phyloP scores from a whole-genome alignment of 345 rosid species.

The Orychophragmus violaceus region DNA sequence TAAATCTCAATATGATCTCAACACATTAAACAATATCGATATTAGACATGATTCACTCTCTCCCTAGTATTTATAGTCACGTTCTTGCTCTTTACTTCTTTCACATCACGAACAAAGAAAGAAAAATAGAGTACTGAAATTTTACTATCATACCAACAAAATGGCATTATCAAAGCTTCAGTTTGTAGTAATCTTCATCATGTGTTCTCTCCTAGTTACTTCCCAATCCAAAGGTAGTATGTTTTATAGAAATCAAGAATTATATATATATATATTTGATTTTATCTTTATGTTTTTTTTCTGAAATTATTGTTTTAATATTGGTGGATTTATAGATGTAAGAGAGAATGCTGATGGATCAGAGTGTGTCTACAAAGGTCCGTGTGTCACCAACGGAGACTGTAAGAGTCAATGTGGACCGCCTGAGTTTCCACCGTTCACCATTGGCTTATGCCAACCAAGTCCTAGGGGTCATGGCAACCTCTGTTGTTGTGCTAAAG shows the following conservation, averaged over 20 bases:
- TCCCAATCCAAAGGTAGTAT: conserved; percentile 6
- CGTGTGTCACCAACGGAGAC: too few species aligned
- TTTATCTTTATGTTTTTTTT: neutral
- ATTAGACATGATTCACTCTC: neutral
- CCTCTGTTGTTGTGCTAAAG: too few species aligned
- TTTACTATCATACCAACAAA: neutral
- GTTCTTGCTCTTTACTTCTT: neutral
- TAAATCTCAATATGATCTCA: neutral
- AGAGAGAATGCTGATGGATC: too few species aligned
- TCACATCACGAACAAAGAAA: neutral
- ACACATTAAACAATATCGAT: neutral
- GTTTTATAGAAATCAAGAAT: neutral
- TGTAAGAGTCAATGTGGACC: too few species aligned
- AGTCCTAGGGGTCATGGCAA: too few species aligned
- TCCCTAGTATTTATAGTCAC: neutral
- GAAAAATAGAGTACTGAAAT: neutral
- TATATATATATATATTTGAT: neutral
- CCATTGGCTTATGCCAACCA: too few species aligned
- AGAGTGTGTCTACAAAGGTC: too few species aligned
- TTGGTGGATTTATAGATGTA: too few species aligned
- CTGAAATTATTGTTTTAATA: too few species aligned
- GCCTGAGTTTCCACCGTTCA: too few species aligned
- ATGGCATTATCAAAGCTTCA: conserved; percentile 22
- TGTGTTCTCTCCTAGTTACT: conserved; percentile 5
- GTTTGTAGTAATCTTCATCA: neutral